Evolutionary conservation across 2,329 filamentous ascomycete species (phyloP), one percentile per base, ranked within the genome.

Genomic region (Aureobasidium namibiae): DNA sequence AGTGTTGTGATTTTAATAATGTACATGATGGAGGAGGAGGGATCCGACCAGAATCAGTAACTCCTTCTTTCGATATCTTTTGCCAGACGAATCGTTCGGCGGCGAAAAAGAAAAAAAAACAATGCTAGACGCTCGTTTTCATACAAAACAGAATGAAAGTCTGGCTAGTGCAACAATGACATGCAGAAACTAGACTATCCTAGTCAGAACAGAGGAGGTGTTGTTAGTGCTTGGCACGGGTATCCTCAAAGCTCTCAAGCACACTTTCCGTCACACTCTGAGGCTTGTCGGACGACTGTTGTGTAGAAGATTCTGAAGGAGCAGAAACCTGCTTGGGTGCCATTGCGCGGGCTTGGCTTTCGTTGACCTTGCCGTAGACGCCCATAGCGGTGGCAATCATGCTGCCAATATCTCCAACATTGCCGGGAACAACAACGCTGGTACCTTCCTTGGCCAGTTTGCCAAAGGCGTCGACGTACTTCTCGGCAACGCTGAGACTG

Each of bases 351-450:
- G 84, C 83, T 74, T 96, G 90, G 0, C 86, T 83, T 68, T 92
- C 84, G 66, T 85, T 90, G 45, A 99, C 89, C 73, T 95, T 96
- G 61, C 92, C 90, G 72, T 96, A 99, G 18, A 99, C 92, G 58
- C 91, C 88, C 80, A 99, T 86, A 1, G 92, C 94, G 18, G 90
- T 95, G 39, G 94, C 92, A 72, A 99, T 97, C 92, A 99, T 96
- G 66, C 90, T 85, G 58, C 90, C 88, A 66, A 99, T 92, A 71
- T 99, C 94, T 62, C 94, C 94, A 38, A 99, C 90, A 69, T 99
- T 97, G 11, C 94, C 94, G 0, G 94, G 94, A 14, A 99, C 92
- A 21, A 99, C 90, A 29, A 99, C 88, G 4, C 91, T 89, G 3
- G 94, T 99, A 67, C 94, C 90, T 78, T 99, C 92, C 76, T 92